Conservation (phyloP, 441 rosid species). For the Populus trichocarpa region DNA sequence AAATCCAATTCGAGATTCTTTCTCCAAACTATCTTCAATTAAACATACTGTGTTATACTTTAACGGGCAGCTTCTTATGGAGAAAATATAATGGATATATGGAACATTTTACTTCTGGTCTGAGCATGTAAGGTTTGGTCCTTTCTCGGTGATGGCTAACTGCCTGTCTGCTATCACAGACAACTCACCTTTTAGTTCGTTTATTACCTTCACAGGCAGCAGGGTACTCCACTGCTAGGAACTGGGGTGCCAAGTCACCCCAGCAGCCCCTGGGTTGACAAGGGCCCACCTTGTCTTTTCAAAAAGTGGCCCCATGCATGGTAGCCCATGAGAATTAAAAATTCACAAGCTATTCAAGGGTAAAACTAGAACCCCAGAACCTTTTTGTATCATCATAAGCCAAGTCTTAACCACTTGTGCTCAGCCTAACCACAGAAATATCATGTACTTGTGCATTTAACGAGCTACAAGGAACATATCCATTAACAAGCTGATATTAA, state of each 20-base stretch:
- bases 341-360: neutral
- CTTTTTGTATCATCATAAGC: neutral
- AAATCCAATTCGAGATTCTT: neutral
- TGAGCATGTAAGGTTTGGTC: no score
- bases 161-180: neutral
- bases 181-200: no score
- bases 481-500: neutral
- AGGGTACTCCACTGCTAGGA: no score
- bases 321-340: no score
- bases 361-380: neutral
- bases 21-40: neutral
- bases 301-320: no score
- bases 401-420: neutral
- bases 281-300: neutral
- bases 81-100: neutral
- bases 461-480: neutral
- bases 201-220: no score
- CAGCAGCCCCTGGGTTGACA: neutral
- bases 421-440: neutral
- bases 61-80: neutral
- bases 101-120: neutral
- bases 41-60: neutral
- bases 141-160: neutral
- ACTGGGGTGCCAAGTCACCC: neutral
- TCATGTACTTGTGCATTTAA: neutral